Evolutionary conservation across 2,329 filamentous ascomycete genomes (phyloP), one percentile per base, ranked within the genome.

Genomic region (Acephala macrosclerotiorum): DNA sequence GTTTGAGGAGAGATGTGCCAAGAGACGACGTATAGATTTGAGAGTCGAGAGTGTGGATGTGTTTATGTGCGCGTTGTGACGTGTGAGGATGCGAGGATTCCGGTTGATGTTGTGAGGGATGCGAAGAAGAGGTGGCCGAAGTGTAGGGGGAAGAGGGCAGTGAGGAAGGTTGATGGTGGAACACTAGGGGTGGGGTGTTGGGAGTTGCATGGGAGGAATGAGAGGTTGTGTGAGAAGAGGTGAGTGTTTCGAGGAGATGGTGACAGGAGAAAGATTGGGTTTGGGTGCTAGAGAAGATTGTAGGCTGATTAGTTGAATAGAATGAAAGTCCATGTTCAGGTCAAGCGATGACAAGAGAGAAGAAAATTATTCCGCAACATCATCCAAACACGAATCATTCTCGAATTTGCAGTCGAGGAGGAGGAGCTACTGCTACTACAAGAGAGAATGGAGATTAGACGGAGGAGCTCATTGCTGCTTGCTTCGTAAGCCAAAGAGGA

Each of bases 251-350:
- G 20, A 20, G 18, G 55, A 51, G 33, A 22, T 7, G 4, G 45
- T 11, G 11, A 49, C 25, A 9, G n/a, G 45, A 14, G 40, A 6
- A n/a, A 18, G 8, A 42, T n/a, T 42, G 40, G 4, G 40, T n/a
- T n/a, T 42, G 40, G 16, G 40, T 18, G 16, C 16, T 33, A 6
- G 16, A 16, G 16, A n/a, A 18, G 16, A 20, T 47, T 22, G 18
- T 49, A 2, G 35, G 33, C 55, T 57, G 35, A 57, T 26, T 16
- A 36, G 12, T 35, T 57, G 35, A n/a, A 18, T 57, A 57, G 55
- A n/a, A 57, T 57, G 55, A 25, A 57, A 12, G 55, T 57, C 33
- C 55, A 57, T 22, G 55, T 57, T 38, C 33, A 57, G n/a, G n/a
- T 57, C 33, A 20, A n/a, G 11, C 55, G 35, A 57, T 57, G n/a